Percentiles rank a stretch among this genome's conserved stretches.
phyloP scores from a whole-genome alignment of 768 basidiomycete species.

The Kwoniella newhampshirensis region DNA sequence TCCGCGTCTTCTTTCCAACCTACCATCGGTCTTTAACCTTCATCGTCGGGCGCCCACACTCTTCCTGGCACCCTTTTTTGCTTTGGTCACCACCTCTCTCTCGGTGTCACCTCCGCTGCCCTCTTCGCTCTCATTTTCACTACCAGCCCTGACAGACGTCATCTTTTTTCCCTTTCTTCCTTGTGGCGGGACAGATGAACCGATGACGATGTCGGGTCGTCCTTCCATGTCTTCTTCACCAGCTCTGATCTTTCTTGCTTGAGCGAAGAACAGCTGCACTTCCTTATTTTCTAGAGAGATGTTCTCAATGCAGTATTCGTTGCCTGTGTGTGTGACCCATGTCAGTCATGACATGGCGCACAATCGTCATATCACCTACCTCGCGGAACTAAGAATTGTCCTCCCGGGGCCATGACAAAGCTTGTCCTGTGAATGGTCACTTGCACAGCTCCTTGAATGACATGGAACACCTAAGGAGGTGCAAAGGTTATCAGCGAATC shows the following conservation, averaged over 20 bases:
- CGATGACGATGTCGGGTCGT: not conserved
- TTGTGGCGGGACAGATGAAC: not conserved
- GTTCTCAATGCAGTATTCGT: slow-evolving; percentile 87
- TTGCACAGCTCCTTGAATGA: slow-evolving; percentile 83
- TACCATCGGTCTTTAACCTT: no score
- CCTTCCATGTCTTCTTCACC: slow-evolving; percentile 37
- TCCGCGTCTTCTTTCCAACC: no score
- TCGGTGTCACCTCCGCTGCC: not conserved
- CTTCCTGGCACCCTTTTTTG: no score
- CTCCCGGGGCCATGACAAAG: slow-evolving; percentile 75
- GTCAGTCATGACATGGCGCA: no score
- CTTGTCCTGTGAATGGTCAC: slow-evolving; percentile 77
- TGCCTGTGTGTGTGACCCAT: slow-evolving; percentile 72
- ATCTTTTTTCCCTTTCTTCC: not conserved
- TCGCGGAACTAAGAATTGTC: slow-evolving; percentile 85
- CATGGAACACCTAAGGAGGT: slow-evolving; percentile 65
- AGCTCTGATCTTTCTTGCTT: slow-evolving; percentile 61
- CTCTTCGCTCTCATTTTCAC: slow-evolving; percentile 1
- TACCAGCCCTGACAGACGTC: not conserved
- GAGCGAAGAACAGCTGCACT: slow-evolving; percentile 85
- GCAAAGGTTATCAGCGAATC: slow-evolving; percentile 1
- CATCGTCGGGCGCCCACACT: no score
- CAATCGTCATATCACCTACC: slow-evolving; percentile 60
- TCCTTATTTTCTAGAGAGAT: slow-evolving; percentile 55
- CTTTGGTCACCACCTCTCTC: no score